phyloP scores from a whole-genome alignment of 805 yeast genomes.

The Cyberlindnera samutprakarnensis region DNA sequence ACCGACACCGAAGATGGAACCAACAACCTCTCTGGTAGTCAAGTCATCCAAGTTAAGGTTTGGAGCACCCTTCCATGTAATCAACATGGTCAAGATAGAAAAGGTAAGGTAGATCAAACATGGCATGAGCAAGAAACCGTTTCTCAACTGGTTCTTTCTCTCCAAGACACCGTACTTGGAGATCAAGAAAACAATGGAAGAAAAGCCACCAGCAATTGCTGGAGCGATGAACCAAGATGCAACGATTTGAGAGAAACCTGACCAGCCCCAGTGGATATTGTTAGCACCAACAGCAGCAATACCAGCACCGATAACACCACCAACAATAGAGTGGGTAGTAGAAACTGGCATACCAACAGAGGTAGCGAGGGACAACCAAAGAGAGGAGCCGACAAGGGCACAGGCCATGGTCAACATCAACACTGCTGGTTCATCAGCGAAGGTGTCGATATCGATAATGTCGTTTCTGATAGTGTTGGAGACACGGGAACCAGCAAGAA shows the following conservation, averaged over 20 bases:
- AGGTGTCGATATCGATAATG: slow-evolving; percentile 46
- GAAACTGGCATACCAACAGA: slow-evolving; percentile 70
- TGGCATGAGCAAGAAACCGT: slow-evolving; percentile 54
- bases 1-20: slow-evolving; percentile 59
- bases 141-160: slow-evolving; percentile 43
- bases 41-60: slow-evolving; percentile 48
- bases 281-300: slow-evolving; percentile 63
- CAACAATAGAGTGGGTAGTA: slow-evolving; percentile 73
- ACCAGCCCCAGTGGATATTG: slow-evolving; percentile 69
- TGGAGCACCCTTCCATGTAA: slow-evolving; percentile 80
- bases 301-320: slow-evolving; percentile 68
- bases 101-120: slow-evolving; percentile 52
- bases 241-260: slow-evolving; percentile 60
- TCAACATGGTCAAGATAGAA: slow-evolving; percentile 62
- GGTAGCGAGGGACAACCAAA: slow-evolving; percentile 66
- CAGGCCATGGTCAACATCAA: slow-evolving; percentile 69
- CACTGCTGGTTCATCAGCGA: slow-evolving; percentile 53
- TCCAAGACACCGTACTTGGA: slow-evolving; percentile 59
- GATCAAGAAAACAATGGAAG: slow-evolving; percentile 48
- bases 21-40: slow-evolving; percentile 44
- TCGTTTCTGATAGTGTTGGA: slow-evolving; percentile 64
- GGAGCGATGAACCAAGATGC: slow-evolving; percentile 85
- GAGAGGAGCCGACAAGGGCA: slow-evolving; percentile 67
- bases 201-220: slow-evolving; percentile 54
- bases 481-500: slow-evolving; percentile 65